A percentile compares a stretch with the other conserved stretches of the same genome.
Evolutionary conservation across 257 asterid genomes (phyloP).

Genomic region (Catharanthus roseus): DNA sequence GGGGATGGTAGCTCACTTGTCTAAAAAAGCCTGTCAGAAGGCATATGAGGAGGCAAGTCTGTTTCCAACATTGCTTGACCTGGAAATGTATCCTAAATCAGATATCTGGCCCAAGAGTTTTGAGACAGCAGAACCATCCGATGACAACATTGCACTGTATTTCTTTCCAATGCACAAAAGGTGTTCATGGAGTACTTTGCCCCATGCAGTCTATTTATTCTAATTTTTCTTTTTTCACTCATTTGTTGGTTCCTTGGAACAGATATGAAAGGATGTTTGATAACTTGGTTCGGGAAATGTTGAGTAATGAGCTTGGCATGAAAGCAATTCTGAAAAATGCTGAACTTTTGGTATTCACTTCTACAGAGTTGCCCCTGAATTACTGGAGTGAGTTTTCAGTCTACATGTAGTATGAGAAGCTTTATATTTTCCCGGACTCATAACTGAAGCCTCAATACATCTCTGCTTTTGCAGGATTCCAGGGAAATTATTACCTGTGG

Average conservation of each 20-base stretch:
- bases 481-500: conserved; percentile 61
- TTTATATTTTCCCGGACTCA: neutral
- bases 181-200: conserved; percentile 21
- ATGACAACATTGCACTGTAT: conserved; percentile 62
- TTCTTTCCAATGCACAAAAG: conserved; percentile 56
- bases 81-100: conserved; percentile 58
- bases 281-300: conserved; percentile 52
- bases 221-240: conserved; percentile 4
- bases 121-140: conserved; percentile 35
- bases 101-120: conserved; percentile 76
- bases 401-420: neutral
- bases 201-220: neutral
- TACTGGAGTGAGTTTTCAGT: conserved; percentile 66
- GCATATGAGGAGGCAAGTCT: conserved; percentile 39
- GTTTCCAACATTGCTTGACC: conserved; percentile 42
- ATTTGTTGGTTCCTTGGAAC: conserved; percentile 9
- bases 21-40: conserved; percentile 45
- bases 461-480: conserved; percentile 46
- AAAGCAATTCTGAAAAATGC: conserved; percentile 49
- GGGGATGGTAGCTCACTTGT: conserved; percentile 53
- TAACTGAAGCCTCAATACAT: neutral
- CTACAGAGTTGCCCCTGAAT: conserved; percentile 49
- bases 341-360: conserved; percentile 78
- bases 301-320: conserved; percentile 44
- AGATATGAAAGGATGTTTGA: conserved; percentile 47